Evolutionary conservation across 2,329 filamentous ascomycete species (phyloP).

Genomic region (Akanthomyces lecanii): DNA sequence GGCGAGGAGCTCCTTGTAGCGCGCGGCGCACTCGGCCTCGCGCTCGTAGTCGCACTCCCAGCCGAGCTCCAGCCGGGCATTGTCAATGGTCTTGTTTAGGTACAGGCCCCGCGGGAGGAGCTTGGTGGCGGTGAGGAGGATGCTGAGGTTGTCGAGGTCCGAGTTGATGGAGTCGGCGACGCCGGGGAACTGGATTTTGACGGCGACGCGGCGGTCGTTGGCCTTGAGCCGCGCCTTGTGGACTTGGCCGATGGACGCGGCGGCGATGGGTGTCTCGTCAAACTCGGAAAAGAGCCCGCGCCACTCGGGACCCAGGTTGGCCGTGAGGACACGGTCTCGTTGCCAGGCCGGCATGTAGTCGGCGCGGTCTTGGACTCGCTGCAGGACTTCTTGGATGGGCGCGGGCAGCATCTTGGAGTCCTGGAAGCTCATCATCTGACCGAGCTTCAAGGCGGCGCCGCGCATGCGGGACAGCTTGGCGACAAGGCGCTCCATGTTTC

Average conservation of each 20-base stretch:
- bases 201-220: conserved; percentile 72
- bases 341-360: conserved; percentile 98
- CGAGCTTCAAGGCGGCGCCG: conserved; percentile 92
- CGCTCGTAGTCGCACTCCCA: conserved; percentile 97
- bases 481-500: conserved; percentile 90
- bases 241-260: conserved; percentile 95
- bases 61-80: conserved; percentile 82
- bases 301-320: conserved; percentile 82
- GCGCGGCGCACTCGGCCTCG: conserved; percentile 74
- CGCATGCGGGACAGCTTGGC: conserved; percentile 93
- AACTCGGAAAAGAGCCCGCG: conserved; percentile 77
- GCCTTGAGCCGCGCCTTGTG: conserved; percentile 78
- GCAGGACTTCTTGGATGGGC: conserved; percentile 82
- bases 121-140: conserved; percentile 85
- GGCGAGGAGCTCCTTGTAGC: conserved; percentile 70
- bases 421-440: conserved; percentile 98
- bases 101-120: conserved; percentile 89
- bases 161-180: conserved; percentile 95
- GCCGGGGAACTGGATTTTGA: conserved; percentile 97
- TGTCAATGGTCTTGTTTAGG: conserved; percentile 94
- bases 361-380: conserved; percentile 91
- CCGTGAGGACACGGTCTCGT: conserved; percentile 73
- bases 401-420: conserved; percentile 91
- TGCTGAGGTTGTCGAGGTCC: conserved; percentile 86
- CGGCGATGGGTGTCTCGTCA: conserved; percentile 87